phyloP scores from a whole-genome alignment of 2,329 filamentous ascomycete genomes.

The Periconia macrospinosa region DNA sequence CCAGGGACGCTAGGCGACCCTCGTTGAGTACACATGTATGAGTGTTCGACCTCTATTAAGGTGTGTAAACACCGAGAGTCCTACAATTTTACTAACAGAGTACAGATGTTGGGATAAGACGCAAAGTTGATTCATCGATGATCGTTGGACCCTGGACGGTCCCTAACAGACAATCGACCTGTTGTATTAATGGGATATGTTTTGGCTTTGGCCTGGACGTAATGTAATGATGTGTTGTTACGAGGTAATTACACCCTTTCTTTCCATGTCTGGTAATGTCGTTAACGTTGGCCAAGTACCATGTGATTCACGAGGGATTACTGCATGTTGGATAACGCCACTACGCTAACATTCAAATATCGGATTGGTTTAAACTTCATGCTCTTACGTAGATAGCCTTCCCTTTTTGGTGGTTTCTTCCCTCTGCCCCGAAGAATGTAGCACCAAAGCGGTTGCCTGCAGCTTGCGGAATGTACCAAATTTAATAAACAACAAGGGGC shows the following conservation, averaged over 20 bases:
- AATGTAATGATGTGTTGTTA: not conserved
- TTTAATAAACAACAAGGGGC: slow-evolving; percentile 1
- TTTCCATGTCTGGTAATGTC: too few relatives aligned
- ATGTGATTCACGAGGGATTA: too few relatives aligned
- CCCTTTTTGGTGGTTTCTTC: not conserved
- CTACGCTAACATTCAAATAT: too few relatives aligned
- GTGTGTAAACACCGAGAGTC: too few relatives aligned
- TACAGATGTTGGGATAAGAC: not conserved
- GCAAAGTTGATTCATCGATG: too few relatives aligned
- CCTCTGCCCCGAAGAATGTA: slow-evolving; percentile 15
- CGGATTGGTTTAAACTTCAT: not conserved
- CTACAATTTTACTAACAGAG: not conserved
- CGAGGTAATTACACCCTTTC: not conserved
- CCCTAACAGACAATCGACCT: too few relatives aligned
- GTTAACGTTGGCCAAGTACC: too few relatives aligned
- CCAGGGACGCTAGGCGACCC: slow-evolving; percentile 3
- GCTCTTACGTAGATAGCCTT: not conserved
- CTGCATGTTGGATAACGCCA: too few relatives aligned
- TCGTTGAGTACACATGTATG: not conserved
- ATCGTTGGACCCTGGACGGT: not conserved
- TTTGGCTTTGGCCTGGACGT: not conserved
- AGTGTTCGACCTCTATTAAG: too few relatives aligned
- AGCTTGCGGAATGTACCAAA: slow-evolving; percentile 16
- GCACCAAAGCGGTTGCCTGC: slow-evolving; percentile 5
- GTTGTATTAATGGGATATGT: too few relatives aligned